These are phyloP conservation scores for Penstemon eatonii DNA, from an alignment of 257 asterid species.

Conservation along the genomic window DNA sequence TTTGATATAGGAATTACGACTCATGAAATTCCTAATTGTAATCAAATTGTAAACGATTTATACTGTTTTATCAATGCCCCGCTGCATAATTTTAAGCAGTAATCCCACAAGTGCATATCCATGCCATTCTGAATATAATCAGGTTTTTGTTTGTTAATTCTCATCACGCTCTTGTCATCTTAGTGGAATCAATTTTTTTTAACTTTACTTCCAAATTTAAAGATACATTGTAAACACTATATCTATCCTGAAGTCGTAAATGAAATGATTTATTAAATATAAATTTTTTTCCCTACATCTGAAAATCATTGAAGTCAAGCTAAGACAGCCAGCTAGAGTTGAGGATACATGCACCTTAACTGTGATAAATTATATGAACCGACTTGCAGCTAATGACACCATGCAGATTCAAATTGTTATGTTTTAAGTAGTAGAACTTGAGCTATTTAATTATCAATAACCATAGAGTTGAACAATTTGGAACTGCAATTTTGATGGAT, in stretches of 20 bases:
- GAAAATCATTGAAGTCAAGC: conserved; percentile 20
- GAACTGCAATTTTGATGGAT: neutral
- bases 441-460: neutral
- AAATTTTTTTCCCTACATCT: conserved; percentile 12
- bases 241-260: neutral
- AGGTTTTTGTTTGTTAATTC: neutral
- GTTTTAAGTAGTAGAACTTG: conserved; percentile 2
- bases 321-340: conserved; percentile 18
- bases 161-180: neutral
- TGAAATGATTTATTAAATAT: conserved; percentile 1
- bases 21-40: conserved; percentile 10
- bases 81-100: neutral
- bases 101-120: conserved; percentile 1
- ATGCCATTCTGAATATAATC: neutral
- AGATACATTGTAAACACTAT: neutral
- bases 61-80: neutral
- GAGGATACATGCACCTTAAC: conserved; percentile 3
- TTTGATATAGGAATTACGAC: neutral
- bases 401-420: conserved; percentile 4
- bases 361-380: neutral
- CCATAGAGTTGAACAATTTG: too few species aligned
- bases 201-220: neutral
- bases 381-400: conserved; percentile 17
- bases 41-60: neutral
- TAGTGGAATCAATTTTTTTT: neutral